Evolutionary conservation across 176 grass and related monocot genomes (phyloP), one percentile per base, ranked within the genome.

Genomic region (Aegilops sharonensis): DNA sequence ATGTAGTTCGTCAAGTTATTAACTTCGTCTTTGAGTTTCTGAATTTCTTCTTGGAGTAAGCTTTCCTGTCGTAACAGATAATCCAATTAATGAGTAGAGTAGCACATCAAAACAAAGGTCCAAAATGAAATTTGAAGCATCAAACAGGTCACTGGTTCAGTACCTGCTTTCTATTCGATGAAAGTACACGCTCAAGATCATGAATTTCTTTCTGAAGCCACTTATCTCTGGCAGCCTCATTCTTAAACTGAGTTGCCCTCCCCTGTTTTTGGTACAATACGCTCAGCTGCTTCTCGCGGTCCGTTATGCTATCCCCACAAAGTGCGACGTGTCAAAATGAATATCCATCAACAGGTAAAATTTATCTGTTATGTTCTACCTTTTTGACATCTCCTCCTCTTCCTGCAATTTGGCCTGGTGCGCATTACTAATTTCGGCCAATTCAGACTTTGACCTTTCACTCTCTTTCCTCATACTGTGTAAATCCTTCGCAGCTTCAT

Each of bases 161-260:
- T 84, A 97, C 95, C 92, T 97, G 95, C 37, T 91, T 91, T 65
- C 54, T 56, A 47, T 95, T 97, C 54, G 91, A 94, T 86, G 81
- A 91, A 85, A 97, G 92, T 47, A 94, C 92, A 78, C 92, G 92
- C 30, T 88, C 89, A 61, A 97, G 92, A 81, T 97, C 92, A 82
- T 93, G 87, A 88, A 97, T 97, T 89, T 97, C 95, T 66, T 92
- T 94, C 56, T 95, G 95, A 83, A 97, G 91, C 95, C 92, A 97
- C 39, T 90, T 93, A 84, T 97, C 95, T 39, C 95, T 90, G 62
- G 88, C 90, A 39, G 89, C 91, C 94, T 97, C 93, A 63, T 88
- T 91, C 12, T 86, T 89, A 67, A 97, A 97, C 65, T 97, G 95
- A 65, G 95, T 97, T 52, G 95, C 92, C 81, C 95, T 90, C 6